Evolutionary conservation across 495 filamentous ascomycete species (phyloP).

Genomic region (Penicillium macrosclerotiorum): DNA sequence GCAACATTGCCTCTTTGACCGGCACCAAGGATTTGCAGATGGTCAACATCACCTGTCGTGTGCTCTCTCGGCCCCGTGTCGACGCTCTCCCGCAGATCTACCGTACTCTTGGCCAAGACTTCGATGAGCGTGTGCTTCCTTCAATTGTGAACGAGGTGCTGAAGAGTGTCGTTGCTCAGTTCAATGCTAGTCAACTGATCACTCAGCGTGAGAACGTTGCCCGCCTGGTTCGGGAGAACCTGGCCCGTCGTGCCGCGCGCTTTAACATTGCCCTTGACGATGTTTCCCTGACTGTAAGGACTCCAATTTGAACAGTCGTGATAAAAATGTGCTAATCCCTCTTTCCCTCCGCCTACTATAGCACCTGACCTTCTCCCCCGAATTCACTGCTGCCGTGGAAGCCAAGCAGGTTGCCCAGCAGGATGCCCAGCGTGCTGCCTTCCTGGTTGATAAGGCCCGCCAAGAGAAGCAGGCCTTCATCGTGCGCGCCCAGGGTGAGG

Average conservation of each 20-base stretch:
- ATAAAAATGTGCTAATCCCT: constrained; percentile 16
- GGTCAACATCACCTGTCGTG: constrained; percentile 99
- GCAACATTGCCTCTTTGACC: constrained; percentile 94
- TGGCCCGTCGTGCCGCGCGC: constrained; percentile 82
- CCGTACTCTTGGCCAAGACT: constrained; percentile 91
- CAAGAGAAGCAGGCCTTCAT: constrained; percentile 99
- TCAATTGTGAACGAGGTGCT: constrained; percentile 98
- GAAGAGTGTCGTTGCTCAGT: constrained; percentile 98
- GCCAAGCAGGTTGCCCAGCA: constrained; percentile 99
- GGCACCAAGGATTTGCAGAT: constrained; percentile 99
- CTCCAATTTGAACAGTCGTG: background rate
- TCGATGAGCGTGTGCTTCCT: constrained; percentile 93
- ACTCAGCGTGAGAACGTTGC: constrained; percentile 97
- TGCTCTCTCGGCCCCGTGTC: constrained; percentile 86
- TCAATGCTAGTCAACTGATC: constrained; percentile 97
- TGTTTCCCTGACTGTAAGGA: constrained; percentile 88
- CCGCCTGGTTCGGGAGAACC: constrained; percentile 85
- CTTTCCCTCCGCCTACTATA: constrained; percentile 38
- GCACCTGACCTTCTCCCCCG: constrained; percentile 98
- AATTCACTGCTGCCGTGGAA: constrained; percentile 98
- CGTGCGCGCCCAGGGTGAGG: constrained; percentile 98
- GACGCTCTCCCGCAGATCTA: constrained; percentile 93
- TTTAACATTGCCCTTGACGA: constrained; percentile 98
- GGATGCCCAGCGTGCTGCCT: constrained; percentile 95
- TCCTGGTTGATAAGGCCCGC: constrained; percentile 96